Base-by-base conservation (phyloP, 192 early-diverging fungal genomes). In the Obelidium mucronatum region DNA sequence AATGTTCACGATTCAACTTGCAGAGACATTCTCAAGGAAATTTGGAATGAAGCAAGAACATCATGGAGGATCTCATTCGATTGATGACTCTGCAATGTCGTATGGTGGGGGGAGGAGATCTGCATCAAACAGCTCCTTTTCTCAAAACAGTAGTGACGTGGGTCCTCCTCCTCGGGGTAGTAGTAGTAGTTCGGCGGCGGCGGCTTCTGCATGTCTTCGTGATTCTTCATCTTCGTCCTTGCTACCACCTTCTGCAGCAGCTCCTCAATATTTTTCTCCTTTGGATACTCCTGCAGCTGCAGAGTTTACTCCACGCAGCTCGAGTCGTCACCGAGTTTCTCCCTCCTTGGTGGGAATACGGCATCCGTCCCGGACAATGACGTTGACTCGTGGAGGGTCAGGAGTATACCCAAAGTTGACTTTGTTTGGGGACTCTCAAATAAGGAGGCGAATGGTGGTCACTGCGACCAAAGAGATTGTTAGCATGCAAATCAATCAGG, bases 1-100 rank as follows among this genome's bases (percentile, higher is more conserved):
- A 52, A 71, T 83, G 26, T 67, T 88, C 6, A 83, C 86, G 1
- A 44, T 84, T 13, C 73, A 77, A 35, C 79, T 86, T 39, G 81
- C 85, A 22, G 52, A 59, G 19, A 51, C 80, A 44, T 84, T 81
- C 44, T 81, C 82, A 2, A 73, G 79, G 44, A 40, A 54, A 26
- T 81, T 84, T 66, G 79, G 79, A 30, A 75, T 83, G 42, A 48
- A 33, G 55, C 61, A 83, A 51, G 79, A 78, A 55, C 75, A 74
- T 56, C 53, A 69, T 28, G 33, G 58, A 31, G 42, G 51, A 26
- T 3, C 37, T 28, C 24, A 67, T 51, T 67, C 66, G 15, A 51
- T 36, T 17, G 51, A 54, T 26, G 56, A 59, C 5, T 33, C 15
- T 13, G 19, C 30, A 13, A 22, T 35, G 31, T 37, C 26, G 13